Evolutionary conservation across 192 early-diverging fungal genomes (phyloP), one percentile per base, ranked within the genome.

Genomic region (Backusella australiensis): DNA sequence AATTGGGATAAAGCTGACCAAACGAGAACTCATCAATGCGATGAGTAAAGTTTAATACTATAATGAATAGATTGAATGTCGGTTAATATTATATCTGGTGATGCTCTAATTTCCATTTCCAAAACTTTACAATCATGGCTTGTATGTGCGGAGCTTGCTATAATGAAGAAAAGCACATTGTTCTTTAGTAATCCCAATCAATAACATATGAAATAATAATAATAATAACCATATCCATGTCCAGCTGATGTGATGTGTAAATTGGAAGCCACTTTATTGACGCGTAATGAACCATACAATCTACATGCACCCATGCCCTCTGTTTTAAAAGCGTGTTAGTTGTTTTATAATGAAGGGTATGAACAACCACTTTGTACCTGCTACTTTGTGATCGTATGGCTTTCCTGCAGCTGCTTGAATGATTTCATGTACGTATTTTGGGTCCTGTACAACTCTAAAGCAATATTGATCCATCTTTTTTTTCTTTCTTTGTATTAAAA

Each of bases 11-110:
- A 42, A 92, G 77, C 9, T 81, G 82, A 39, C 97, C 97, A 85
- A 97, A 98, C 1, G 96, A 96, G 34, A 98, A 85, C 80, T 94
- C 91, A 74, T 96, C 93, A 46, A 98, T 94, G 56, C 92, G 90
- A 83, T 98, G 97, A 0, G 96, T 97, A 80, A 98, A 96, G 82
- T 98, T 98, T 82, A 98, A 89, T 67, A 87, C 92, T 90, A 81
- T 59, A 66, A 68, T 59, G 38, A 46, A n/a, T 42, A 72, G 36
- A 79, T 66, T 38, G 74, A 67, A 29, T 15, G 21, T 12, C 9
- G 11, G 36, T 52, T n/a, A 52, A 17, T 23, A 41, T 19, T 17
- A 71, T 26, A 32, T 32, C 32, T 39, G 65, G 11, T 36, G 65
- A 17, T 36, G 4, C 4, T 36, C 26, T 38, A 14, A 29, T 15